Base-by-base conservation (phyloP, 2,329 filamentous ascomycete species). In the Nakataea oryzae region DNA sequence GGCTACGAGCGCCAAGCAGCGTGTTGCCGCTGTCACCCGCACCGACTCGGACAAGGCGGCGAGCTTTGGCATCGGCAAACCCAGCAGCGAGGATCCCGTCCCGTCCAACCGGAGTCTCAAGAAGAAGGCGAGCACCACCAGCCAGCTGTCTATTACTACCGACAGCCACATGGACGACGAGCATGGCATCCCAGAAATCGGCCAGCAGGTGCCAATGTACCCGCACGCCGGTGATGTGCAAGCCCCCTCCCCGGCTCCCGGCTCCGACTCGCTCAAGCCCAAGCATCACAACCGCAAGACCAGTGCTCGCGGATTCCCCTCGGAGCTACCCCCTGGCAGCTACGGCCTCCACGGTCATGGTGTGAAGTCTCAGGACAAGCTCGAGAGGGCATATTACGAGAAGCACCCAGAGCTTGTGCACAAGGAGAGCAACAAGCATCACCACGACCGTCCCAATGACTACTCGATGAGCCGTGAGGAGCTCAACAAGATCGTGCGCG, bases 271-370 rank as follows among this genome's bases (percentile, higher is more conserved):
- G 50, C 62, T 64, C 61, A 74, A 73, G 59, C 66, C 67, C 62
- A 79, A 79, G 64, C 81, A 86, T 64, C 89, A 93, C 70, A 78
- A 81, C 61, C 86, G 91, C 65, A 91, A 85, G 75, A 85, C 83
- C 64, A 96, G 91, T 73, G 84, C 83, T 58, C 83, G 86, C 62
- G 89, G 88, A 47, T 88, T 87, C 68, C 79, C 86, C 50, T 29
- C 24, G n/a, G 82, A 85, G 29, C 74, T 83, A 11, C 93, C 93
- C 0, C 90, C 92, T 3, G 93, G 91, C 63, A 96, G 92, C 77
- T 97, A 97, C 70, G 93, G 93, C 65, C 84, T 96, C 62, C 93
- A 96, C 69, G 91, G 93, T 57, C 93, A 97, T 70, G 92, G 91
- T 61, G 80, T 90, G 29, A 81, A 84, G 24, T 81, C 88, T 3